A percentile compares a stretch with the other conserved stretches of the same genome.
These are phyloP conservation scores for Mycena kentingensis DNA, from an alignment of 768 basidiomycete species.

Conservation along the genomic window DNA sequence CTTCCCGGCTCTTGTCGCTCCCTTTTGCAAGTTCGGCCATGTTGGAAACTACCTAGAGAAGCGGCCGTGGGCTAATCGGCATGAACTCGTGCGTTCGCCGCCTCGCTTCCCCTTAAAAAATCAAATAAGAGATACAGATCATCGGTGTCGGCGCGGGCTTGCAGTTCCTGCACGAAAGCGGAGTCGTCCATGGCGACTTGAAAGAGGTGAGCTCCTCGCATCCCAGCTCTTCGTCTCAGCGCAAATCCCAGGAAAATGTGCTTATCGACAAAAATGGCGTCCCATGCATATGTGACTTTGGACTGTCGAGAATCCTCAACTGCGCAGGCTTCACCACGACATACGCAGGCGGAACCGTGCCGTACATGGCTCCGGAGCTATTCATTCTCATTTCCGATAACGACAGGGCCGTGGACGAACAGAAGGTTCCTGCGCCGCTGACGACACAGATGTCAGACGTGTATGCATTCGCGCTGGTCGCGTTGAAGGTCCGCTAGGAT, in stretches of 20 bases:
- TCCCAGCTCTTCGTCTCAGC: neutral
- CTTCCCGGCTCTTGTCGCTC: slow-evolving; percentile 13
- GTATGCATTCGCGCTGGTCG: slow-evolving; percentile 15
- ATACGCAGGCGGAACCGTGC: slow-evolving; percentile 6
- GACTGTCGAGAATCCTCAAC: slow-evolving; percentile 10
- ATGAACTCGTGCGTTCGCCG: slow-evolving; percentile 3
- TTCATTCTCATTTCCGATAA: slow-evolving; percentile 7
- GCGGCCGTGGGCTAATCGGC: neutral
- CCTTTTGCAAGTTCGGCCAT: slow-evolving; percentile 16
- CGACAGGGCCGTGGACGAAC: neutral
- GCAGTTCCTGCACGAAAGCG: slow-evolving; percentile 10
- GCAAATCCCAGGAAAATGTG: slow-evolving; percentile 1
- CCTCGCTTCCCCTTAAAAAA: neutral
- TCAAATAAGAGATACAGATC: slow-evolving; percentile 3
- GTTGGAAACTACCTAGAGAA: slow-evolving; percentile 7
- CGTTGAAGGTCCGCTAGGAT: slow-evolving; percentile 4
- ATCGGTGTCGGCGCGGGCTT: slow-evolving; percentile 12
- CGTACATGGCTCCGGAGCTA: slow-evolving; percentile 11
- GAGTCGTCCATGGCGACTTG: slow-evolving; percentile 14
- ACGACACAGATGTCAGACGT: slow-evolving; percentile 11
- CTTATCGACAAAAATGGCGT: slow-evolving; percentile 15
- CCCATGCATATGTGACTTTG: slow-evolving; percentile 16
- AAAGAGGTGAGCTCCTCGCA: slow-evolving; percentile 4
- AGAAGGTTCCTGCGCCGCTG: neutral
- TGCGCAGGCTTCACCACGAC: slow-evolving; percentile 7